Evolutionary conservation across 768 basidiomycete species (phyloP), one percentile per base, ranked within the genome.

Genomic region (Infundibulicybe gibba): DNA sequence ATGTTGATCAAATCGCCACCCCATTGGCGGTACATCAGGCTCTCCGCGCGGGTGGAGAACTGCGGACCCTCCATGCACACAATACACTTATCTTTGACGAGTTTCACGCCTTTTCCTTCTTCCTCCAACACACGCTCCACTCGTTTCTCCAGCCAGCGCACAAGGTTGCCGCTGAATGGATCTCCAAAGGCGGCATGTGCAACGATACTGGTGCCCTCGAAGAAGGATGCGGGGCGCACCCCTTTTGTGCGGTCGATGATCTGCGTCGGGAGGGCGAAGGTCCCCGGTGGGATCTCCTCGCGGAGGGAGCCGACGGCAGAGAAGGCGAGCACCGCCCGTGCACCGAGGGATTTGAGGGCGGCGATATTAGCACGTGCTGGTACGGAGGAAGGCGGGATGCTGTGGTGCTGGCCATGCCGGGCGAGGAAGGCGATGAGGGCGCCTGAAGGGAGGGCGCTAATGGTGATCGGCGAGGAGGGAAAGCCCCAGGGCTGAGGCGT

Each of bases 11-110:
- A 69, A 64, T 95, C 91, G 5, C 83, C 90, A 8, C 95, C 95
- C 88, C 90, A 94, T 40, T 77, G 75, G 16, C 93, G 77, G 65
- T 97, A 97, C 94, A 97, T 93, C 57, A 79, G 57, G 59, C 90
- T 94, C 77, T 99, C 95, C 14, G 95, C 95, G 32, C 95, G 73
- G n/a, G 95, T 99, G 46, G 93, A 95, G 74, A 99, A 99, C 67
- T 94, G 93, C 30, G 90, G 90, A 41, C 94, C 94, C 62, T 98
- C 94, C 92, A 98, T 98, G 61, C 91, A 94, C 41, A 98, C 86
- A 48, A 97, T 80, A 15, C 83, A 87, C 74, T 86, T 93, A 21
- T 81, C 86, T 43, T 79, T 82, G 65, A 93, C 90, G 45, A 98
- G 65, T 66, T 79, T 70, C 32, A 85, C 81, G 1, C 74, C 77